These are phyloP conservation scores for Lachancea lanzarotensis DNA, from an alignment of 805 yeast species.

Conservation along the genomic window DNA sequence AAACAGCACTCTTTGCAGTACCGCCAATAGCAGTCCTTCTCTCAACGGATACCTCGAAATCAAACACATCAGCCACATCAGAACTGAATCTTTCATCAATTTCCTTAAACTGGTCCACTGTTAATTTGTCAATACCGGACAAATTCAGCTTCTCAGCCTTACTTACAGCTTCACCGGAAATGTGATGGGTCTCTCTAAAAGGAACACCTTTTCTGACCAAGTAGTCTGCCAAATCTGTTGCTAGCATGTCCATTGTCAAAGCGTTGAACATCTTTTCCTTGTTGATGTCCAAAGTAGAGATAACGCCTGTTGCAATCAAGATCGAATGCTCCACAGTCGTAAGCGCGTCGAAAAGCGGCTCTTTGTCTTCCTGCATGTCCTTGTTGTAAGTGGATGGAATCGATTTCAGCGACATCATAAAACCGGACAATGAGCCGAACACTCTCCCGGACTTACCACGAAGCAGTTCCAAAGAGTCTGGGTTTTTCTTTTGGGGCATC, in stretches of 20 bases:
- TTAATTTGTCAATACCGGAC: conserved; percentile 79
- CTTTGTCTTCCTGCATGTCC: conserved; percentile 99
- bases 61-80: conserved; percentile 80
- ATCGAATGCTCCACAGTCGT: conserved; percentile 90
- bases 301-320: conserved; percentile 91
- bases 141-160: conserved; percentile 72
- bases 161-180: conserved; percentile 95
- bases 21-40: conserved; percentile 97
- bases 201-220: conserved; percentile 97
- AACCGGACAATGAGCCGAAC: conserved; percentile 91
- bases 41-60: conserved; percentile 92
- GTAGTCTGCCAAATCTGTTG: conserved; percentile 97
- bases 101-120: conserved; percentile 65
- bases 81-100: conserved; percentile 75
- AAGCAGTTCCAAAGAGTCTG: conserved; percentile 89
- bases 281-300: conserved; percentile 75
- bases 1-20: conserved; percentile 86
- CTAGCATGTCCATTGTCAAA: conserved; percentile 97
- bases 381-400: conserved; percentile 97
- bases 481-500: conserved; percentile 99
- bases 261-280: conserved; percentile 76
- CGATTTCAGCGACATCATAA: conserved; percentile 93
- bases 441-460: conserved; percentile 98
- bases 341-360: conserved; percentile 90
- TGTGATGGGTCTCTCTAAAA: conserved; percentile 98